Percentiles rank a stretch among this genome's conserved stretches.
Evolutionary conservation across 306 rosid genomes (phyloP).

Genomic region (Hippophae rhamnoides): DNA sequence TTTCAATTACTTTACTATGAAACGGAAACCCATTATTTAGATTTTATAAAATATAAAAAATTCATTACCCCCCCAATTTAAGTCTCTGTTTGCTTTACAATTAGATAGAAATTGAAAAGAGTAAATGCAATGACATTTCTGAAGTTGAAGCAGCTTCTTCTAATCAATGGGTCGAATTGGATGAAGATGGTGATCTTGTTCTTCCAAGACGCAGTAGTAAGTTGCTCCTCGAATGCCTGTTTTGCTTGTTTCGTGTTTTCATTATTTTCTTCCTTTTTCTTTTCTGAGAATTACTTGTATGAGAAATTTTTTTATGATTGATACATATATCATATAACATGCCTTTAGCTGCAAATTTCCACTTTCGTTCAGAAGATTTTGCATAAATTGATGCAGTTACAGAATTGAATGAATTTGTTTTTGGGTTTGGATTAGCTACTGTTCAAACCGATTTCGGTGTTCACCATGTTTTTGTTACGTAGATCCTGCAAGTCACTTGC

Average conservation of each 20-base stretch:
- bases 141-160: constrained; percentile 16
- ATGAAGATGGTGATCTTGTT: constrained; percentile 75
- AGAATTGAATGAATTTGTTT: neutral
- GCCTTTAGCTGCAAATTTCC: neutral
- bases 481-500: too few species aligned
- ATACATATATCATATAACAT: too few species aligned
- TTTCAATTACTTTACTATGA: too few species aligned
- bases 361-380: neutral
- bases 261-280: neutral
- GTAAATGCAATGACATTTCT: constrained; percentile 14
- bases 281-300: neutral
- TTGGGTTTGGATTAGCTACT: too few species aligned
- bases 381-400: neutral
- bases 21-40: too few species aligned
- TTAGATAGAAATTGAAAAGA: constrained; percentile 20
- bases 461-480: too few species aligned
- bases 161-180: constrained; percentile 26
- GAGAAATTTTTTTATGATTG: neutral
- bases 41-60: too few species aligned
- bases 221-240: constrained; percentile 1
- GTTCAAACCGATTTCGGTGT: too few species aligned
- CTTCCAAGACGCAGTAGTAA: constrained; percentile 54
- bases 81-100: neutral
- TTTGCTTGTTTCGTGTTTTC: neutral
- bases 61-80: neutral